Evolutionary conservation across 257 asterid species (phyloP).

Genomic region (Solanum virginianum): DNA sequence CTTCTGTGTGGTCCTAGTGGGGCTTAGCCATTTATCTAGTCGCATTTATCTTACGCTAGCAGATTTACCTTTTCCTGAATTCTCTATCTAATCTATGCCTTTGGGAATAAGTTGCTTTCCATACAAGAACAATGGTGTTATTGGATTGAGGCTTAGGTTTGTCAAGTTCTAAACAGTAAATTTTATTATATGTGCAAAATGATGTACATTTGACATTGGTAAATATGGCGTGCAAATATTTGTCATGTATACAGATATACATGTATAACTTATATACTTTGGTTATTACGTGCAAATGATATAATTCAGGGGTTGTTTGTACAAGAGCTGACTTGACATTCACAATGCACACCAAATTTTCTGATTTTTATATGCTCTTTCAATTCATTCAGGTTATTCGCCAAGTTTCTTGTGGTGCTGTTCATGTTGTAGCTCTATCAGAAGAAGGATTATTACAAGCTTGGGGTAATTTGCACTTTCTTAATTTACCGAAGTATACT

Average conservation of each 20-base stretch:
- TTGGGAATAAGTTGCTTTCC: background rate
- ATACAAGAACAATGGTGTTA: background rate
- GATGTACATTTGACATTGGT: background rate
- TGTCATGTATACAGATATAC: background rate
- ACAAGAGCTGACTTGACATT: background rate
- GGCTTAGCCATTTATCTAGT: background rate
- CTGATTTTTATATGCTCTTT: background rate
- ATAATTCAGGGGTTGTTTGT: background rate
- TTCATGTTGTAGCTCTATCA: constrained; percentile 79
- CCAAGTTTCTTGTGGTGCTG: constrained; percentile 98
- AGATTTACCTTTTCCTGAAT: background rate
- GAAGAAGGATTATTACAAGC: constrained; percentile 91
- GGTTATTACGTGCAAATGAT: background rate
- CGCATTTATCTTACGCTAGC: background rate
- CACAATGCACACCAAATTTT: background rate
- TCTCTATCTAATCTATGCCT: background rate
- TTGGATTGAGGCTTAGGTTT: background rate
- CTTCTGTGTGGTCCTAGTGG: background rate
- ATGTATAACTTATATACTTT: background rate
- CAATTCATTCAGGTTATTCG: constrained; percentile 49
- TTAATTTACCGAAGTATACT: background rate
- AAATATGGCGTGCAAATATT: background rate
- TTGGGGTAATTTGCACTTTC: constrained; percentile 52
- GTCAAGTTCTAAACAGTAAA: background rate
- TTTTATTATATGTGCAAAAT: background rate